These are phyloP conservation scores for Fusarium pseudocircinatum DNA, from an alignment of 2,329 filamentous ascomycete genomes.

Conservation along the genomic window DNA sequence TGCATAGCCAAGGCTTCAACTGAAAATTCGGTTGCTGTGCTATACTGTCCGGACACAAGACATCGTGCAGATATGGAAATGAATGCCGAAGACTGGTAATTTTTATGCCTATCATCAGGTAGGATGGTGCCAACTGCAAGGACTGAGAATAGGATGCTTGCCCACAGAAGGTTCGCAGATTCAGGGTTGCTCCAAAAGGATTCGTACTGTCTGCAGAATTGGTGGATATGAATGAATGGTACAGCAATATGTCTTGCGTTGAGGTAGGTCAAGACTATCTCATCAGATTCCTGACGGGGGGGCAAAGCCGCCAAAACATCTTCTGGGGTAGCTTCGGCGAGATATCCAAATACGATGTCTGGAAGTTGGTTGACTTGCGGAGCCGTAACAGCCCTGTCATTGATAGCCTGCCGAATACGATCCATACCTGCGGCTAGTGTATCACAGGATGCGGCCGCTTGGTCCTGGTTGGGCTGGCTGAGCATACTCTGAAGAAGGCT, in stretches of 20 bases:
- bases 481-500: background rate
- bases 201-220: constrained; percentile 27
- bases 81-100: background rate
- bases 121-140: constrained; percentile 1
- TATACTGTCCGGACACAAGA: constrained; percentile 10
- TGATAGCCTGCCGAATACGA: background rate
- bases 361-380: background rate
- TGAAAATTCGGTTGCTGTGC: background rate
- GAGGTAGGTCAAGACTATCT: constrained; percentile 12
- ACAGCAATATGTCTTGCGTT: background rate
- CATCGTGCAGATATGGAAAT: constrained; percentile 7
- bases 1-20: constrained; percentile 21
- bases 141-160: constrained; percentile 25
- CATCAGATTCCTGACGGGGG: constrained; percentile 2
- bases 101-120: rapidly evolving
- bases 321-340: background rate
- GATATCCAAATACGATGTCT: background rate
- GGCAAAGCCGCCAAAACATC: constrained; percentile 8
- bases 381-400: rapidly evolving
- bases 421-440: background rate
- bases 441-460: background rate
- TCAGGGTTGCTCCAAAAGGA: constrained; percentile 8
- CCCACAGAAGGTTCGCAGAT: background rate
- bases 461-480: background rate
- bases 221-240: constrained; percentile 17